A percentile compares a stretch with the other conserved stretches of the same genome.
Evolutionary conservation across 768 basidiomycete species (phyloP).

Genomic region (Erythrobasidium yunnanense): DNA sequence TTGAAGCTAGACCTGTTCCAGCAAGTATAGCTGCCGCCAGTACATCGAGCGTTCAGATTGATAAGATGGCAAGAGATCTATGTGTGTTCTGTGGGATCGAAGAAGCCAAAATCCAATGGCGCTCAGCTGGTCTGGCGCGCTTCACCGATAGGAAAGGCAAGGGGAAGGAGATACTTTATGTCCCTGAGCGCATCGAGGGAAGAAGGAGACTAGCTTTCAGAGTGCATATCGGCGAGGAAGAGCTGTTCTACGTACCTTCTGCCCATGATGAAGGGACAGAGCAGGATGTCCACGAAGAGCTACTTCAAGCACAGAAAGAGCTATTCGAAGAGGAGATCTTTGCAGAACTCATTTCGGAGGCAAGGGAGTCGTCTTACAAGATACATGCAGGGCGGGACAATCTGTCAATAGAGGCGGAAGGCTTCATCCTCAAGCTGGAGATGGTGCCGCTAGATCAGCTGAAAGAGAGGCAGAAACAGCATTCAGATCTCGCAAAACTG

Average conservation of each 20-base stretch:
- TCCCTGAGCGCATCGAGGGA: conserved; percentile 23
- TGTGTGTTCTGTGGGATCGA: conserved; percentile 22
- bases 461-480: neutral
- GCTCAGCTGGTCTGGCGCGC: conserved; percentile 4
- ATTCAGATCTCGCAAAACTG: too few relatives aligned
- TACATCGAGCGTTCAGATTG: neutral
- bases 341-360: conserved; percentile 1
- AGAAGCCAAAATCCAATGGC: conserved; percentile 1
- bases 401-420: neutral
- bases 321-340: conserved; percentile 25
- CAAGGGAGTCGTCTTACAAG: neutral
- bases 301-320: conserved; percentile 3
- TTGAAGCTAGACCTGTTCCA: conserved; percentile 11
- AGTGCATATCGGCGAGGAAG: neutral
- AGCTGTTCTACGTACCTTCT: neutral
- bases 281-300: neutral
- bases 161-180: neutral
- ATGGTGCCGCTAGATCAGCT: neutral
- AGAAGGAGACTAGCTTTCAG: neutral
- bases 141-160: conserved; percentile 8
- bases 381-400: too few relatives aligned
- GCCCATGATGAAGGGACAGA: neutral
- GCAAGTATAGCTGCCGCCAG: neutral
- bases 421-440: neutral
- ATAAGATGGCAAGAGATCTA: conserved; percentile 17